phyloP scores from a whole-genome alignment of 768 basidiomycete species.

The Trichaptum fuscoviolaceum region DNA sequence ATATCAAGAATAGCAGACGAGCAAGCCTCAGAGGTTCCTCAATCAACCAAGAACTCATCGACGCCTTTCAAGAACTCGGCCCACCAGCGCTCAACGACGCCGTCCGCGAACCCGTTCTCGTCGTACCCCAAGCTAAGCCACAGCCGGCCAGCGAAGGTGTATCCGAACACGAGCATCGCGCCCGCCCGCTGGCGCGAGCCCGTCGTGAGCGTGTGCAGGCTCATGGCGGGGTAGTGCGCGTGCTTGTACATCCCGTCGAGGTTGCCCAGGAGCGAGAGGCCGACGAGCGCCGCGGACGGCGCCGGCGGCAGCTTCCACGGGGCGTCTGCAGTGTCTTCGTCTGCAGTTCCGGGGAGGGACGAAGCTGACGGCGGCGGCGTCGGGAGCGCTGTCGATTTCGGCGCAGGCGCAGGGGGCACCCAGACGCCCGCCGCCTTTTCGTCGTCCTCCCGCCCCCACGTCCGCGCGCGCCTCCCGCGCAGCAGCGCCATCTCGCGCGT shows the following conservation, averaged over 20 bases:
- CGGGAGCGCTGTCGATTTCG: constrained; percentile 13
- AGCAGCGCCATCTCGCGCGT: constrained; percentile 60
- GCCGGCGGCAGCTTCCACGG: constrained; percentile 27
- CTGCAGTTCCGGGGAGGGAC: not conserved
- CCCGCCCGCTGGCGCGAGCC: constrained; percentile 77
- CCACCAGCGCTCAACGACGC: constrained; percentile 64
- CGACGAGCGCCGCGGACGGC: constrained; percentile 63
- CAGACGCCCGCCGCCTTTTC: constrained; percentile 43
- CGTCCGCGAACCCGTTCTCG: constrained; percentile 64
- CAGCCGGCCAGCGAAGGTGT: constrained; percentile 67
- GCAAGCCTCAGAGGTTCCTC: not conserved
- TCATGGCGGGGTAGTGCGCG: constrained; percentile 46
- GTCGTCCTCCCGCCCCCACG: constrained; percentile 76
- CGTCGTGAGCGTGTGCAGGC: constrained; percentile 72
- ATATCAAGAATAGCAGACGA: no score
- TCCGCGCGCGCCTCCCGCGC: constrained; percentile 53
- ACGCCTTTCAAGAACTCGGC: constrained; percentile 46
- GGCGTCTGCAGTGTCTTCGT: not conserved
- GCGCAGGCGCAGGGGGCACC: constrained; percentile 26
- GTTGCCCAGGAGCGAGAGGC: constrained; percentile 80
- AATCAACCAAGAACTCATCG: constrained; percentile 48
- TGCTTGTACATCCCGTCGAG: constrained; percentile 80
- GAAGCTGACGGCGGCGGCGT: constrained; percentile 12
- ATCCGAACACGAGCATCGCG: constrained; percentile 79
- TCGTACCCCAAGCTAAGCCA: constrained; percentile 83